Conservation (phyloP, 176 grass and related monocot species). For the Phragmites australis region DNA sequence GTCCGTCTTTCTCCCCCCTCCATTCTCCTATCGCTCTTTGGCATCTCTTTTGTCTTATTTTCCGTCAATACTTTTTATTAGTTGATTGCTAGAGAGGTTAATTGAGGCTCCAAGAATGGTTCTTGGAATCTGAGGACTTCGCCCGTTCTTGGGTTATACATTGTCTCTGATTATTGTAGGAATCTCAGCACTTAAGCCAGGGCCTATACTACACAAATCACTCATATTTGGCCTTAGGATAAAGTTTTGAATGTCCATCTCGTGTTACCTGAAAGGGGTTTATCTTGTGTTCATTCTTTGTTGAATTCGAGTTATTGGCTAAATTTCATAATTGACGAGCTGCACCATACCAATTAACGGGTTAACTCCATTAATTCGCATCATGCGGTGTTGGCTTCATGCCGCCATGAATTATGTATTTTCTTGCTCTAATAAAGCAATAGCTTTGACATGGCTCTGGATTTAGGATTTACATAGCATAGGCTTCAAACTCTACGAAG, state of each 20-base stretch:
- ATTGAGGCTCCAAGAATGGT: no score
- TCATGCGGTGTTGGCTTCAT: background rate
- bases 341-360: background rate
- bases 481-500: background rate
- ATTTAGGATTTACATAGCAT: background rate
- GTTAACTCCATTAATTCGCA: background rate
- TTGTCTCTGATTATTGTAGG: no score
- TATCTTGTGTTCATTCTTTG: background rate
- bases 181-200: background rate
- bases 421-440: background rate
- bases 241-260: background rate
- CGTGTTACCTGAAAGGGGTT: background rate
- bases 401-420: background rate
- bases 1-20: conserved; percentile 9
- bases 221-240: background rate
- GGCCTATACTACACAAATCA: background rate
- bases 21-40: no score
- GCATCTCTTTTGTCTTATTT: no score
- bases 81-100: no score
- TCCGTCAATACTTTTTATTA: no score
- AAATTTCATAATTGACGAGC: background rate
- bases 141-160: no score
- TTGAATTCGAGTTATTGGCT: background rate
- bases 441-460: background rate
- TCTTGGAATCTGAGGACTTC: no score